Conservation (phyloP, 1,139 yeast genomes). For the Hyphopichia burtonii region DNA sequence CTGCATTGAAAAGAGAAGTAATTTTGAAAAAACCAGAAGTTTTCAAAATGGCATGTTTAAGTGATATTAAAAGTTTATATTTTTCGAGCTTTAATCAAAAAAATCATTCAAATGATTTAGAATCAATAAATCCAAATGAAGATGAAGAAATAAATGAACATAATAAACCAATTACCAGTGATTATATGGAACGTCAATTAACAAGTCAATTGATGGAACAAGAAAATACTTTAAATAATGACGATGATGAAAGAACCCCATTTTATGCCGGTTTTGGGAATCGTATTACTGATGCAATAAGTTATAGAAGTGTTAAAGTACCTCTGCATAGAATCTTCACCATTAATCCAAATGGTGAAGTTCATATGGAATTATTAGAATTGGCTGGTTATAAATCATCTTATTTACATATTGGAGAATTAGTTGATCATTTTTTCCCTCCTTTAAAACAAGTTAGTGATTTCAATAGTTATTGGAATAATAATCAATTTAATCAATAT, state of each 20-base stretch:
- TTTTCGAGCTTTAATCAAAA: slow-evolving; percentile 16
- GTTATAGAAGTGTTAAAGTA: slow-evolving; percentile 90
- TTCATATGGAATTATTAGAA: slow-evolving; percentile 93
- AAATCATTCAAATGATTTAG: not conserved
- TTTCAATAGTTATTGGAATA: slow-evolving; percentile 38
- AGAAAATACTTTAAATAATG: slow-evolving; percentile 1
- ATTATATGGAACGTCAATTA: slow-evolving; percentile 1
- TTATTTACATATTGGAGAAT: slow-evolving; percentile 85
- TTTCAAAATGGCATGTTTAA: slow-evolving; percentile 94
- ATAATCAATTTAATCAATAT: slow-evolving; percentile 36
- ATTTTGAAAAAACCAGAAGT: slow-evolving; percentile 95
- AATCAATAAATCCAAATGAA: slow-evolving; percentile 1
- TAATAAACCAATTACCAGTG: slow-evolving; percentile 1
- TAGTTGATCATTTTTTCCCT: slow-evolving; percentile 97
- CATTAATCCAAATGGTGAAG: slow-evolving; percentile 95
- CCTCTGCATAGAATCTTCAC: slow-evolving; percentile 96
- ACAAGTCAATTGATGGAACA: not conserved
- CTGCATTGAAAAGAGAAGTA: slow-evolving; percentile 89
- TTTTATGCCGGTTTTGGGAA: slow-evolving; percentile 98
- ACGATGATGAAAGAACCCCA: slow-evolving; percentile 54
- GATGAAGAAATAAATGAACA: slow-evolving; percentile 2
- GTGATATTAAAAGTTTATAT: slow-evolving; percentile 75
- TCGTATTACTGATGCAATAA: slow-evolving; percentile 93
- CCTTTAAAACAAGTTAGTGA: slow-evolving; percentile 56
- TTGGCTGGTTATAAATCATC: slow-evolving; percentile 90